Percentiles rank a stretch among this genome's conserved stretches.
These are phyloP conservation scores for Talaromyces trachyspermus DNA, from an alignment of 495 filamentous ascomycete species.

Conservation along the genomic window DNA sequence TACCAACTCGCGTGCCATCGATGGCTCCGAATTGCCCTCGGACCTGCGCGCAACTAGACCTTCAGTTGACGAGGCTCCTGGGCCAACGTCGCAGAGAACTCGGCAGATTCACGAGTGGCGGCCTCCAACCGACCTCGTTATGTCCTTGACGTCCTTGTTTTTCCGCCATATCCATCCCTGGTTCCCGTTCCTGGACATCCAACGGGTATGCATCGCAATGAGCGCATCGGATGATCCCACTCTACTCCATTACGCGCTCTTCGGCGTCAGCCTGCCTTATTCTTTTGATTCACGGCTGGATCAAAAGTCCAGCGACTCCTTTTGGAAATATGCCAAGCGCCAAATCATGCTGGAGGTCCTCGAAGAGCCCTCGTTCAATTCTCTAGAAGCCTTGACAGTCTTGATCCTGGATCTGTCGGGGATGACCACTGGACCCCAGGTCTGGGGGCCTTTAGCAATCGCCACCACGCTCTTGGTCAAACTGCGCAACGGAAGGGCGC, in stretches of 20 bases:
- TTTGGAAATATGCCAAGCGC: constrained; percentile 1
- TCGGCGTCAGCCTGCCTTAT: constrained; percentile 2
- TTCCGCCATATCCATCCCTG: constrained; percentile 1
- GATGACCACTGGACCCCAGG: constrained; percentile 1
- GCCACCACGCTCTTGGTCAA: background rate
- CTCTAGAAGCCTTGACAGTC: constrained; percentile 1
- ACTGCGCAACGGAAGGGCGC: background rate
- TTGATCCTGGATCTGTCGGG: constrained; percentile 1
- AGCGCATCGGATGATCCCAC: background rate
- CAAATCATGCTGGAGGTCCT: background rate
- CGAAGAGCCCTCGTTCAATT: background rate
- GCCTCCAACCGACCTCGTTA: background rate
- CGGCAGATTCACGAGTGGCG: background rate
- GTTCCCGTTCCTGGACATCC: constrained; percentile 1
- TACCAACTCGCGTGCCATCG: background rate
- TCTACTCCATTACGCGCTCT: background rate
- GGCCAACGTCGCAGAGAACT: background rate
- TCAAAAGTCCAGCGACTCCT: constrained; percentile 3
- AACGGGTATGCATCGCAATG: background rate
- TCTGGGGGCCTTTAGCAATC: background rate
- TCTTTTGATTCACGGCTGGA: background rate
- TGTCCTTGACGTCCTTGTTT: constrained; percentile 1
- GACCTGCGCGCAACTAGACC: background rate
- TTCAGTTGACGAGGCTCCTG: background rate
- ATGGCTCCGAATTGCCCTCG: background rate